Percentiles rank a stretch among this genome's conserved stretches.
Evolutionary conservation across 306 rosid genomes (phyloP).

Genomic region (Casuarina glauca): DNA sequence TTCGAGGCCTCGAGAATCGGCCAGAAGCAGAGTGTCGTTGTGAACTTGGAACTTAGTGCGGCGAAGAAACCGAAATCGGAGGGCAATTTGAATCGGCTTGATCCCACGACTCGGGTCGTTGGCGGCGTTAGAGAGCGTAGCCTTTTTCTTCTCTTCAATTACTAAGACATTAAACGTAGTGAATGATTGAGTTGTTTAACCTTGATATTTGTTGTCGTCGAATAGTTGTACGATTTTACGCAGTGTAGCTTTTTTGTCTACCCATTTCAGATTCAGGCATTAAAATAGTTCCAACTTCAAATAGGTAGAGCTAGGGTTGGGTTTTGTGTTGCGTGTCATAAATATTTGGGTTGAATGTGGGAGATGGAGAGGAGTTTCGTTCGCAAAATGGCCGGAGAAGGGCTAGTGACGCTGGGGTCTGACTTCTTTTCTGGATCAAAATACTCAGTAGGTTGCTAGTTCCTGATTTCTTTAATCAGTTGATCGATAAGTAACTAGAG

Average conservation of each 20-base stretch:
- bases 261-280: neutral
- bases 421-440: neutral
- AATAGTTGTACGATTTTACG: neutral
- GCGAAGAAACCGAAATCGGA: slow-evolving; percentile 25
- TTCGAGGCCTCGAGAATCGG: slow-evolving; percentile 63
- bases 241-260: neutral
- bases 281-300: neutral
- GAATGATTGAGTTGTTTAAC: neutral
- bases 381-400: neutral
- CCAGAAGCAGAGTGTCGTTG: slow-evolving; percentile 28
- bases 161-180: too few species aligned
- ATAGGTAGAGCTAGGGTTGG: neutral
- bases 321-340: neutral
- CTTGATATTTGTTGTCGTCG: neutral
- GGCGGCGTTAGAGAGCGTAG: slow-evolving; percentile 77
- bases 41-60: slow-evolving; percentile 10
- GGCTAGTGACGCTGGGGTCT: too few species aligned
- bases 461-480: neutral
- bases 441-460: neutral
- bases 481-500: neutral
- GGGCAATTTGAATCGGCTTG: slow-evolving; percentile 76
- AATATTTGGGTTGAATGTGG: neutral
- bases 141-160: too few species aligned
- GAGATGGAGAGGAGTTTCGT: neutral
- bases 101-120: slow-evolving; percentile 65